Conservation (phyloP, 2,329 filamentous ascomycete species). For the Ascosphaera apis region DNA sequence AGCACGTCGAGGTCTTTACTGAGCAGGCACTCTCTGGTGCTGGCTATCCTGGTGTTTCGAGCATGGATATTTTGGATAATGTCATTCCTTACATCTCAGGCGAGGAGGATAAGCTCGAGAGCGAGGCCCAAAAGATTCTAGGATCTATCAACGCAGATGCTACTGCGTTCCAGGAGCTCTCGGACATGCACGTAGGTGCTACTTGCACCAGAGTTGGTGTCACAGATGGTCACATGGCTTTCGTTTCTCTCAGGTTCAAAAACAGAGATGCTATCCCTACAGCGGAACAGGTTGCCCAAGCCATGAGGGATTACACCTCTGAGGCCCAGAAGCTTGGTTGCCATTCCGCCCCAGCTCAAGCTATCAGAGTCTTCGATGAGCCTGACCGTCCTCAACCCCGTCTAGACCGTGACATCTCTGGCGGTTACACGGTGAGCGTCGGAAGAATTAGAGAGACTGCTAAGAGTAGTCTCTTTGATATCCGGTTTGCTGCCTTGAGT, state of each 20-base stretch:
- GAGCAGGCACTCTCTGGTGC: constrained; percentile 88
- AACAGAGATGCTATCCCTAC: constrained; percentile 44
- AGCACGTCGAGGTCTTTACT: constrained; percentile 65
- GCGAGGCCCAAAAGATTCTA: constrained; percentile 85
- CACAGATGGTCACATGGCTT: constrained; percentile 86
- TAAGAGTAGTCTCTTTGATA: constrained; percentile 61
- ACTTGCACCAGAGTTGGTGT: constrained; percentile 91
- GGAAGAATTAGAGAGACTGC: constrained; percentile 70
- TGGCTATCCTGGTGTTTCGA: constrained; percentile 46
- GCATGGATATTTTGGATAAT: constrained; percentile 93
- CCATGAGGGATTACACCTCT: constrained; percentile 55
- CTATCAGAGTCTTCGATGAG: constrained; percentile 79
- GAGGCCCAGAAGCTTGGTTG: constrained; percentile 70
- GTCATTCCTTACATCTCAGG: constrained; percentile 82
- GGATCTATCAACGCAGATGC: constrained; percentile 47
- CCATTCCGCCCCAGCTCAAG: constrained; percentile 57
- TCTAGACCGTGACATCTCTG: constrained; percentile 63
- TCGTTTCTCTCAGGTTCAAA: constrained; percentile 66
- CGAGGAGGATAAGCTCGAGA: constrained; percentile 91
- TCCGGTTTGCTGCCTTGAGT: constrained; percentile 83
- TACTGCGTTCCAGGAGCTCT: constrained; percentile 56
- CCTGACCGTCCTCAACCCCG: constrained; percentile 75
- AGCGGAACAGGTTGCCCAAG: constrained; percentile 53
- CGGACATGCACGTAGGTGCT: constrained; percentile 52
- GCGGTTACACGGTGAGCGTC: constrained; percentile 78